phyloP scores from a whole-genome alignment of 352 stramenopile species.

The Globisporangium emineosum region DNA sequence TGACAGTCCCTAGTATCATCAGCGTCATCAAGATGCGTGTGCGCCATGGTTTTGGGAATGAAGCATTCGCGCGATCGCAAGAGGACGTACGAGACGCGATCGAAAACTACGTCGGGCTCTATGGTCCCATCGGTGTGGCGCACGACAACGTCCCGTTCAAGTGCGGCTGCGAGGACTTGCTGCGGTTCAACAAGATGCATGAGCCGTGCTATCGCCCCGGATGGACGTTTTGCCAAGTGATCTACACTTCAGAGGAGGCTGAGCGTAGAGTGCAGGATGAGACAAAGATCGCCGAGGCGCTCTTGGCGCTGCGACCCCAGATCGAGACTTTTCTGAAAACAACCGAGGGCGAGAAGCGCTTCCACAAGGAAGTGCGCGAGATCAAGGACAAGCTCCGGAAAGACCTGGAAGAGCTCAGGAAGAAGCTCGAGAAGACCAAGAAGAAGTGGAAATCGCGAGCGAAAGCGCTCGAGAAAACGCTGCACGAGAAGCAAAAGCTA shows the following conservation, averaged over 20 bases:
- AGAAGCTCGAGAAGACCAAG: conserved; percentile 30
- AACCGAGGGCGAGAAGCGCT: conserved; percentile 56
- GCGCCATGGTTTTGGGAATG: conserved; percentile 57
- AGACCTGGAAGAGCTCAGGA: conserved; percentile 38
- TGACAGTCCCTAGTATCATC: conserved; percentile 49
- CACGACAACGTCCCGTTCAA: conserved; percentile 69
- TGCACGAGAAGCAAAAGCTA: conserved; percentile 24
- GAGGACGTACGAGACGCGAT: conserved; percentile 47
- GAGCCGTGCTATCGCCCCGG: conserved; percentile 54
- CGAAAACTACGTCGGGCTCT: conserved; percentile 57
- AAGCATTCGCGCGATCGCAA: conserved; percentile 48
- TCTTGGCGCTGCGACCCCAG: conserved; percentile 48
- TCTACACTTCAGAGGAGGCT: conserved; percentile 61
- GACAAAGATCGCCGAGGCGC: conserved; percentile 34
- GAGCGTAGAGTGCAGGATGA: conserved; percentile 46
- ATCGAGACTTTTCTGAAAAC: conserved; percentile 60
- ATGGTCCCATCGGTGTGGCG: conserved; percentile 52
- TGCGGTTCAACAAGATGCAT: conserved; percentile 68
- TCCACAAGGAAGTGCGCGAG: conserved; percentile 49
- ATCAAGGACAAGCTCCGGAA: conserved; percentile 41
- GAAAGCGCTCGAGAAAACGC: conserved; percentile 17
- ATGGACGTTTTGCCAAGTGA: conserved; percentile 58
- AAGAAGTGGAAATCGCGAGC: conserved; percentile 25
- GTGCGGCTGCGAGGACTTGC: conserved; percentile 63
- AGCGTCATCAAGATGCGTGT: conserved; percentile 64